These are phyloP conservation scores for Balakata baccata DNA, from an alignment of 345 rosid genomes.

Conservation along the genomic window DNA sequence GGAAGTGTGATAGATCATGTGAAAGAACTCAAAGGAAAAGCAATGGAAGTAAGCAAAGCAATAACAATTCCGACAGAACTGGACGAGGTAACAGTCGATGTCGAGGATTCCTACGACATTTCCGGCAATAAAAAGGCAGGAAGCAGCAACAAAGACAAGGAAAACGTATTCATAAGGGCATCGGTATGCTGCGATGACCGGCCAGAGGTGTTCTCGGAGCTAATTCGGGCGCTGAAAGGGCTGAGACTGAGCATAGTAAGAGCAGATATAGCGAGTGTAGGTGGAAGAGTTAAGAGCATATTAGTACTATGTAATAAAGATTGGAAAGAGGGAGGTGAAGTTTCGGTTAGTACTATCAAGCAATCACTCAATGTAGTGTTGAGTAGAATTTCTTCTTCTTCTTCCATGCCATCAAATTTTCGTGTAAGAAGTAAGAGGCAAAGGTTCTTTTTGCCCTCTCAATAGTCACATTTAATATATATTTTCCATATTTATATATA, in stretches of 20 bases:
- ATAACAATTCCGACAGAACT: constrained; percentile 57
- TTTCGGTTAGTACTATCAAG: constrained; percentile 36
- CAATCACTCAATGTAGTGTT: constrained; percentile 48
- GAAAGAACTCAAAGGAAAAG: constrained; percentile 64
- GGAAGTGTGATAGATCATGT: constrained; percentile 70
- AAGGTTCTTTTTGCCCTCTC: constrained; percentile 67
- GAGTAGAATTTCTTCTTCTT: constrained; percentile 45
- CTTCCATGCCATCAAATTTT: constrained; percentile 34
- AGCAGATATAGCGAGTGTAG: constrained; percentile 63
- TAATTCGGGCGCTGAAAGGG: constrained; percentile 47
- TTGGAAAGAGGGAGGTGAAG: constrained; percentile 19
- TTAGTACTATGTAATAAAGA: constrained; percentile 46
- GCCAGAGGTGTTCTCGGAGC: constrained; percentile 70
- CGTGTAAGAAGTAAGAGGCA: constrained; percentile 87
- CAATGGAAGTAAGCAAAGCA: constrained; percentile 48
- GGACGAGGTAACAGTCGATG: constrained; percentile 63
- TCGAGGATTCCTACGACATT: constrained; percentile 31
- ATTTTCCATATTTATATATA: neutral
- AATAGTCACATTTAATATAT: neutral
- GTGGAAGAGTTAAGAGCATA: constrained; percentile 67
- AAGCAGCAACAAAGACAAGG: neutral
- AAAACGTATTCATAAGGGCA: constrained; percentile 44
- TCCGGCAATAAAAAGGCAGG: constrained; percentile 1
- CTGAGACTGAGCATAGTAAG: constrained; percentile 47
- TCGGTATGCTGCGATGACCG: constrained; percentile 79